Evolutionary conservation across 129 eudicot species (phyloP).

Genomic region (Escallonia rubra): DNA sequence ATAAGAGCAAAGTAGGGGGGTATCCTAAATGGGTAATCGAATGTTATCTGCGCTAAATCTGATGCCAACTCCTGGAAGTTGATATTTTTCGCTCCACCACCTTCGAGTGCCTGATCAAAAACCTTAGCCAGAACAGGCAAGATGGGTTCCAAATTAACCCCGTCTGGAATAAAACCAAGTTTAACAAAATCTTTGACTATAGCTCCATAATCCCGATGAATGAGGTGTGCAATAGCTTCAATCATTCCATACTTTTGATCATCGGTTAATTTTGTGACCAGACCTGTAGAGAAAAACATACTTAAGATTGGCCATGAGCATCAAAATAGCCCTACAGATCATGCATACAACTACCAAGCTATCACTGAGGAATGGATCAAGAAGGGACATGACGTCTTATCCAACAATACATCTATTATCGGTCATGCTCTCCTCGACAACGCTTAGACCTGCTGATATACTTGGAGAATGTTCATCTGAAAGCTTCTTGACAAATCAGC

Average conservation of each 20-base stretch:
- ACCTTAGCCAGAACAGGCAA: slow-evolving; percentile 98
- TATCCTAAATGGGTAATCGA: slow-evolving; percentile 94
- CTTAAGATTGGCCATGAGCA: slow-evolving; percentile 2
- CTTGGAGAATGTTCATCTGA: too few species aligned
- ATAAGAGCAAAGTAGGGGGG: slow-evolving; percentile 99
- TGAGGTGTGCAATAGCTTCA: slow-evolving; percentile 98
- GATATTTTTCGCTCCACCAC: slow-evolving; percentile 97
- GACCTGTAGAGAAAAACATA: slow-evolving; percentile 41
- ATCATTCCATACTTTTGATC: slow-evolving; percentile 99
- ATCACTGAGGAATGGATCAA: too few species aligned
- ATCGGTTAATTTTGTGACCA: slow-evolving; percentile 92
- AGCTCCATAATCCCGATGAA: slow-evolving; percentile 93
- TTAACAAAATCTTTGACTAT: slow-evolving; percentile 97
- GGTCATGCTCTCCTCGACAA: too few species aligned
- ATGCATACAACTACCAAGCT: too few species aligned
- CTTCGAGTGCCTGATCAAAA: slow-evolving; percentile 99
- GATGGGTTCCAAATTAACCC: slow-evolving; percentile 90
- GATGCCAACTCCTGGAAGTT: slow-evolving; percentile 97
- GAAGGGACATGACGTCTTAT: too few species aligned
- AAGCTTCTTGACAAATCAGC: too few species aligned
- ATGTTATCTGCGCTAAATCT: slow-evolving; percentile 97
- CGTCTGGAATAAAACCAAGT: slow-evolving; percentile 91
- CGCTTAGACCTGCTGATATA: too few species aligned
- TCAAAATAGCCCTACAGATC: neutral
- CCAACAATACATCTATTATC: too few species aligned